phyloP scores from a whole-genome alignment of 2,329 filamentous ascomycete species.

The Claviceps sp. region DNA sequence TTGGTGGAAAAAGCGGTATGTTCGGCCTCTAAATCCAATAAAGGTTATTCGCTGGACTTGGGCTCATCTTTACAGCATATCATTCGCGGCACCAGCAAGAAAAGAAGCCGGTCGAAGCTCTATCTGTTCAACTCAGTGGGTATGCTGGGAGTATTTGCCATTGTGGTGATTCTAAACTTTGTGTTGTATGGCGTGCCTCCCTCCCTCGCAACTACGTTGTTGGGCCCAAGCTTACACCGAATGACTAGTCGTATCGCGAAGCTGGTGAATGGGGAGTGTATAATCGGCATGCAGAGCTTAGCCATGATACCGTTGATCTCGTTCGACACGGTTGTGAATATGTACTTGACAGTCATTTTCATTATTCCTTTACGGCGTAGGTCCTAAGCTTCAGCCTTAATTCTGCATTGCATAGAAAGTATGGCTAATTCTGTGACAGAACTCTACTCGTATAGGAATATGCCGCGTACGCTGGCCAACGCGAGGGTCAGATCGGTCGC shows the following conservation, averaged over 20 bases:
- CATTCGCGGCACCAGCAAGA: constrained; percentile 37
- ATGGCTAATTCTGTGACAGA: constrained; percentile 18
- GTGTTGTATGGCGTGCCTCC: constrained; percentile 37
- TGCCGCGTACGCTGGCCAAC: constrained; percentile 26
- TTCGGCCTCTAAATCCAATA: constrained; percentile 8
- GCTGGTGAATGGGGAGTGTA: constrained; percentile 40
- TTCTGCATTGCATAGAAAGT: no score
- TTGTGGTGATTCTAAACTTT: constrained; percentile 44
- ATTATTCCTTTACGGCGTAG: constrained; percentile 44
- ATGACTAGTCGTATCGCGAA: constrained; percentile 40
- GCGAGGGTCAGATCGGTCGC: constrained; percentile 36
- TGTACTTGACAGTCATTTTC: constrained; percentile 51
- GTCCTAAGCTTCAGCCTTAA: constrained; percentile 6
- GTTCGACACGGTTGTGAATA: constrained; percentile 47
- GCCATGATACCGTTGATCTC: constrained; percentile 48
- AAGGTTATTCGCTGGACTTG: not conserved
- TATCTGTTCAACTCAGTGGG: constrained; percentile 49
- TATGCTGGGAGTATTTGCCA: constrained; percentile 32
- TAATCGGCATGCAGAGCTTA: constrained; percentile 46
- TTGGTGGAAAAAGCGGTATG: constrained; percentile 47
- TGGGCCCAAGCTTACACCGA: not conserved
- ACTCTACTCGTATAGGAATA: constrained; percentile 40
- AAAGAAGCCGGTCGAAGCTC: constrained; percentile 40
- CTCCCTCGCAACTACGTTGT: not conserved
- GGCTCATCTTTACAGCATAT: constrained; percentile 31